Evolutionary conservation across 768 basidiomycete species (phyloP), one percentile per base, ranked within the genome.

Genomic region (Rhodotorula kratochvilovae): DNA sequence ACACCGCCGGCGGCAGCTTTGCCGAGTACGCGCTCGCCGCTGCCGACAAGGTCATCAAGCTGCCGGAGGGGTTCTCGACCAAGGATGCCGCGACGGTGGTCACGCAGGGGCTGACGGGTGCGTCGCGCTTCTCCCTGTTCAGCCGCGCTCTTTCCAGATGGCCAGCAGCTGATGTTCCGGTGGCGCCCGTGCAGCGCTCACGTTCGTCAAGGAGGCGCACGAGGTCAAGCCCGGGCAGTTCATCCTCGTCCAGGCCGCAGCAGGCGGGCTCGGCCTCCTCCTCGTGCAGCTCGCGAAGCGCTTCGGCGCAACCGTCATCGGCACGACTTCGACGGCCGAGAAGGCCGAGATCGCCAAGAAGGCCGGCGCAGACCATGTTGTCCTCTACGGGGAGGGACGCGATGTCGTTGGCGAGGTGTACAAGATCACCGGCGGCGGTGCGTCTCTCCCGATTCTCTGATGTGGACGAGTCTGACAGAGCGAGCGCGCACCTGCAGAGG

Each of bases 221-320:
- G 81, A 87, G 55, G 89, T 94, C 67, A 85, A 92, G 79, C 85
- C 78, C 59, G 81, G 81, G 3, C 67, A 78, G 61, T 74, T 61
- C 53, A 71, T 79, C n/a, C 66, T 76, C 51, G 73, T 97, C 3
- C 91, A 96, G 79, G 94, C 95, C 43, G 85, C 95, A 45, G 93
- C 95, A 0, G 95, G 95, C 43, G 93, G 94, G 19, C 84, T 96
- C 17, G 95, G 84, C 2, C 73, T 81, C 5, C 64, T 81, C 36
- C 78, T 83, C 25, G 79, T 78, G 61, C 83, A 83, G 76, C 79
- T 82, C 70, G 86, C 87, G 50, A 88, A 86, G 78, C 82, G 83
- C 55, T 83, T 86, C 29, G 95, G 95, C 11, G 94, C 90, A 2
- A 89, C 86, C 16, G 90, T 97, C 35, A 95, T 99, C 76, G 95